phyloP scores from a whole-genome alignment of 495 filamentous ascomycete genomes.

The Neurospora pannonica region DNA sequence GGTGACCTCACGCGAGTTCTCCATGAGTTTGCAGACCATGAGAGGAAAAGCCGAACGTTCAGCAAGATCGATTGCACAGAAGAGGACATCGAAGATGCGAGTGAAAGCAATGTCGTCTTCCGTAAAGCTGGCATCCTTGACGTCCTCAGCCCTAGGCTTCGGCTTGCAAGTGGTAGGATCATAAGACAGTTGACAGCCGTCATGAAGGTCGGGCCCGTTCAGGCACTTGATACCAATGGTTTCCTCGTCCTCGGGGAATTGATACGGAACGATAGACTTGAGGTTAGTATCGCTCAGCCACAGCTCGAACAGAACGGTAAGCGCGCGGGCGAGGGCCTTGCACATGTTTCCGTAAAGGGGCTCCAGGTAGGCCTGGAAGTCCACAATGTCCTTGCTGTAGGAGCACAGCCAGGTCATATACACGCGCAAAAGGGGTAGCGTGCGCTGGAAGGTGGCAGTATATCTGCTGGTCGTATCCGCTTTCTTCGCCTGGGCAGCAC shows the following conservation, averaged over 20 bases:
- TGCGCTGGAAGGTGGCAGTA: slow-evolving; percentile 12
- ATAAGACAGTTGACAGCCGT: slow-evolving; percentile 21
- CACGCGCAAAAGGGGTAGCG: slow-evolving; percentile 30
- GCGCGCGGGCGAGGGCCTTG: slow-evolving; percentile 22
- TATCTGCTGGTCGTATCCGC: slow-evolving; percentile 13
- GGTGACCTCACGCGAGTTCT: slow-evolving; percentile 7
- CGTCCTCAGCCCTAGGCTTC: slow-evolving; percentile 19
- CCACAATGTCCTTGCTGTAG: slow-evolving; percentile 24
- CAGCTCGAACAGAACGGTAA: slow-evolving; percentile 26
- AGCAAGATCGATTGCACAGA: slow-evolving; percentile 17
- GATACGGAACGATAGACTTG: slow-evolving; percentile 22
- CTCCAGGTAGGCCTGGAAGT: slow-evolving; percentile 30
- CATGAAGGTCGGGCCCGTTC: slow-evolving; percentile 19
- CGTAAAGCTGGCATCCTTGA: slow-evolving; percentile 1
- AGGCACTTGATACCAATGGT: slow-evolving; percentile 33
- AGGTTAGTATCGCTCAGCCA: slow-evolving; percentile 12
- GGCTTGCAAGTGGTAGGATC: slow-evolving; percentile 13
- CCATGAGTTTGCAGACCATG: background rate
- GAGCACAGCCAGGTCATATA: slow-evolving; percentile 37
- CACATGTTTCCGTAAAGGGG: slow-evolving; percentile 33
- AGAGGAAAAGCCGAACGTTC: slow-evolving; percentile 16
- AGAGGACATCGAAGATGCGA: slow-evolving; percentile 12
- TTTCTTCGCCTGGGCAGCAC: background rate
- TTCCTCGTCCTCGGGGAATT: slow-evolving; percentile 32
- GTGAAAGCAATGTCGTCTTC: slow-evolving; percentile 15